phyloP scores from a whole-genome alignment of 2,329 filamentous ascomycete genomes.

The Xylariomycetidae sp. region DNA sequence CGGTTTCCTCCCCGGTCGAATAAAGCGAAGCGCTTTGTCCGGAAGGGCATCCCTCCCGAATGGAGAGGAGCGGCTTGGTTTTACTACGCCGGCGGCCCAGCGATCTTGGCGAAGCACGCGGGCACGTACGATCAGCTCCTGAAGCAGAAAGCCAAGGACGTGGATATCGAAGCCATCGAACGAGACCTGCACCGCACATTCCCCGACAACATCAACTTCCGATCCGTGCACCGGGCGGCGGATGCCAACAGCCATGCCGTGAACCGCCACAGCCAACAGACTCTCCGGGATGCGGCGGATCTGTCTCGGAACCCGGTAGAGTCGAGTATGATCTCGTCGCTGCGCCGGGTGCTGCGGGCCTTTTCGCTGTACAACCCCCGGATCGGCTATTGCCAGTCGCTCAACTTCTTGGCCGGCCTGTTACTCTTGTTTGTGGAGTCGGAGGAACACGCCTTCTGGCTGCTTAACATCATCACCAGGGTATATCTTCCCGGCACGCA shows the following conservation, averaged over 20 bases:
- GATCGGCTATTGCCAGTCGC: conserved; percentile 91
- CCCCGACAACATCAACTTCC: conserved; percentile 88
- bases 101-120: conserved; percentile 67
- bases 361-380: conserved; percentile 87
- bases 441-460: conserved; percentile 88
- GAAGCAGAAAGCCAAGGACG: conserved; percentile 55
- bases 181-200: conserved; percentile 91
- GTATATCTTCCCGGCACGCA: conserved; percentile 88
- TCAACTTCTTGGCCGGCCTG: conserved; percentile 90
- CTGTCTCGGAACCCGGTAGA: conserved; percentile 41
- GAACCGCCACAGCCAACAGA: conserved; percentile 32
- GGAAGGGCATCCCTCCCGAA: conserved; percentile 89
- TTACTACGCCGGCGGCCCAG: conserved; percentile 85
- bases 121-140: conserved; percentile 72
- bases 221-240: conserved; percentile 43
- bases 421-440: conserved; percentile 80
- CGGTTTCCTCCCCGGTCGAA: conserved; percentile 74
- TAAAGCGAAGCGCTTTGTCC: conserved; percentile 83
- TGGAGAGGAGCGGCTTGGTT: conserved; percentile 97
- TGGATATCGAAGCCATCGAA: conserved; percentile 86
- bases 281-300: conserved; percentile 23
- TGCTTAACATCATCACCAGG: conserved; percentile 86
- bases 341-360: conserved; percentile 80
- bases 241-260: conserved; percentile 28
- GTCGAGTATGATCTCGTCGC: conserved; percentile 70